Evolutionary conservation across 352 stramenopile genomes (phyloP), one percentile per base, ranked within the genome.

Genomic region (Pilasporangium apinafurcum): DNA sequence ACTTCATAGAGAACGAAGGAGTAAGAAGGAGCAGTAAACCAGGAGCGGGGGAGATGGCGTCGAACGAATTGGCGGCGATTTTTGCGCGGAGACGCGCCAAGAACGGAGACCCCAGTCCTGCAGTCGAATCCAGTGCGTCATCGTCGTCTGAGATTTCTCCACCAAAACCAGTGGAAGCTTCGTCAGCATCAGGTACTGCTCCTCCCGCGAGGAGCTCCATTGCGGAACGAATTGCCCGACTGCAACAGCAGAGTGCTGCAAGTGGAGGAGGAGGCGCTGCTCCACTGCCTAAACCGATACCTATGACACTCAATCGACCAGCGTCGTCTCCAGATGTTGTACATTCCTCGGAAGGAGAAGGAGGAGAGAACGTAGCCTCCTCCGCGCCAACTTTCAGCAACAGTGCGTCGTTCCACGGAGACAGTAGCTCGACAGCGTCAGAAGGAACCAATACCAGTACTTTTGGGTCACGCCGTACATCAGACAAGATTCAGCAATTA

Each of bases 61-160:
- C 79, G 54, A 91, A 86, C 60, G 82, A 93, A 61, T 53, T 93
- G 47, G 76, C 78, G 31, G 72, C 82, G 48, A 90, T 91, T 49
- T 66, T 93, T 18, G 82, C 82, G 27, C 68, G 79, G 16, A 78
- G 82, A 34, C 71, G 82, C 22, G 74, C 74, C 24, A 89, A 91
- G 50, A 66, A 71, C 9, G 78, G 76, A 10, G 66, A 56, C 6
- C 44, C 56, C 0, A 20, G 43, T 17, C 62, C 63, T 8, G 53
- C 62, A 40, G 58, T 76, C 40, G 59, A 68, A 18, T 31, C 36
- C 16, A 66, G 40, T 40, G 54, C 47, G 32, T 21, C 39, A 35
- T 40, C 49, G 4, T 26, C 52, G 13, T 42, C 59, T 33, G 17
- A 54, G 16, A 37, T 39, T 10, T 47, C 65, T 8, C 25, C 56